Conservation (phyloP, 805 yeast genomes). For the Yarrowia osloensis region DNA sequence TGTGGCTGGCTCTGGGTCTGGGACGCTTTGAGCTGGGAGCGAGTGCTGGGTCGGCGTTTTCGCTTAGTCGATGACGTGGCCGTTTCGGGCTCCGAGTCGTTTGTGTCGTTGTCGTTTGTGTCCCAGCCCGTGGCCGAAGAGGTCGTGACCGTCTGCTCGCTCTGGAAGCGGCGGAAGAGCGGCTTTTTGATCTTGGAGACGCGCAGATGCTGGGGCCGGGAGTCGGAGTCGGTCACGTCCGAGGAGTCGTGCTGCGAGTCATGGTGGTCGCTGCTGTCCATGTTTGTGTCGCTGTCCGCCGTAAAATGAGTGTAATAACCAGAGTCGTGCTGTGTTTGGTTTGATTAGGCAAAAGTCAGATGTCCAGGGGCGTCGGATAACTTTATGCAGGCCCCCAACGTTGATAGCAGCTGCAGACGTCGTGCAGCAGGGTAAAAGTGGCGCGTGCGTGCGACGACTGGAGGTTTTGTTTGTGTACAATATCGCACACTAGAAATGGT, state of each 20-base stretch:
- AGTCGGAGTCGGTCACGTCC: constrained; percentile 17
- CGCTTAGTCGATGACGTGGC: neutral
- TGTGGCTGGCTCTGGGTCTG: constrained; percentile 2
- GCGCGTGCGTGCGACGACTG: too few species aligned
- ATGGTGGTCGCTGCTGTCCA: neutral
- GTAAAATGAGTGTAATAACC: neutral
- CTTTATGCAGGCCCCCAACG: constrained; percentile 20
- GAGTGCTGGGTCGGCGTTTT: neutral
- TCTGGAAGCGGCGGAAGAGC: constrained; percentile 3
- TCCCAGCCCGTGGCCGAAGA: neutral
- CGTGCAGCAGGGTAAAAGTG: too few species aligned
- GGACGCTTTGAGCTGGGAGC: neutral
- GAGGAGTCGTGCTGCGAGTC: constrained; percentile 3
- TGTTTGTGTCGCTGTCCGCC: neutral
- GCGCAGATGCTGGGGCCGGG: neutral
- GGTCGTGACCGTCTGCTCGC: neutral
- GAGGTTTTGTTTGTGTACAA: too few species aligned
- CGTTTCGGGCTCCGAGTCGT: neutral
- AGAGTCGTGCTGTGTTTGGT: neutral
- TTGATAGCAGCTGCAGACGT: neutral
- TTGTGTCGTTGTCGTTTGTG: neutral
- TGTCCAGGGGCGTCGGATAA: constrained; percentile 27
- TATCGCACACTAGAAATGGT: too few species aligned
- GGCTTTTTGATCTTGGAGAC: constrained; percentile 3
- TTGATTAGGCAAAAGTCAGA: constrained; percentile 18